Evolutionary conservation across 2,329 filamentous ascomycete genomes (phyloP).

Genomic region (Fusarium neocosmosporiellum): DNA sequence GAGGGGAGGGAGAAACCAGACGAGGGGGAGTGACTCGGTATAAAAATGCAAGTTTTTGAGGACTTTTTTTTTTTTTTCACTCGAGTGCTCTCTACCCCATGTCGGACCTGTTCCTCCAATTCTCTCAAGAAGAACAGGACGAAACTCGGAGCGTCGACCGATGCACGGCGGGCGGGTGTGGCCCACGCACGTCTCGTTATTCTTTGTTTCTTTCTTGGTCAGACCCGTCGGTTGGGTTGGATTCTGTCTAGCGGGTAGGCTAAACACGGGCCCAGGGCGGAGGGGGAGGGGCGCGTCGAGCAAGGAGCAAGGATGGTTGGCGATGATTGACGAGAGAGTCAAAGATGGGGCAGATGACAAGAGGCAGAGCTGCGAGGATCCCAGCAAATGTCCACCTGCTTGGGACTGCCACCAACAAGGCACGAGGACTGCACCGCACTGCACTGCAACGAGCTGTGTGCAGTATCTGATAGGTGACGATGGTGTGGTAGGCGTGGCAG

Average conservation of each 20-base stretch:
- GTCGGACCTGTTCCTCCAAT: background rate
- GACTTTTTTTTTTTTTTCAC: background rate
- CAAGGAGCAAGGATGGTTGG: conserved; percentile 27
- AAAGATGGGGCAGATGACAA: conserved; percentile 9
- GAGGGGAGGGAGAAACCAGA: conserved; percentile 2
- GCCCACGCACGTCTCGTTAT: conserved; percentile 16
- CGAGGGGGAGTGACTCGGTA: conserved; percentile 23
- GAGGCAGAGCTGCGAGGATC: background rate
- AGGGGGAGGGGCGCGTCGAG: conserved; percentile 7
- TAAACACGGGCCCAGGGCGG: conserved; percentile 38
- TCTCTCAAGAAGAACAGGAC: conserved; percentile 4
- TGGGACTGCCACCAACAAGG: conserved; percentile 11
- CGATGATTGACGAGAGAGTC: background rate
- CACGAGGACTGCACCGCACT: background rate
- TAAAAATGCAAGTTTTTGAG: conserved; percentile 12
- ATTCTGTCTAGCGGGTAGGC: conserved; percentile 37
- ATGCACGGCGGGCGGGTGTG: conserved; percentile 29
- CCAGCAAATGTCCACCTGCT: background rate
- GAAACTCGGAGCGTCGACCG: conserved; percentile 24
- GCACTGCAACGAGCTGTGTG: conserved; percentile 6
- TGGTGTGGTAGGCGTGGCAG: background rate
- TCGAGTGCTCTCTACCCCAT: background rate
- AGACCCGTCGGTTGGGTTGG: conserved; percentile 29
- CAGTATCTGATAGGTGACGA: conserved; percentile 1
- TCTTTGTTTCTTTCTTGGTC: conserved; percentile 8